phyloP scores from a whole-genome alignment of 768 basidiomycete species.

The Podaxis sp. region DNA sequence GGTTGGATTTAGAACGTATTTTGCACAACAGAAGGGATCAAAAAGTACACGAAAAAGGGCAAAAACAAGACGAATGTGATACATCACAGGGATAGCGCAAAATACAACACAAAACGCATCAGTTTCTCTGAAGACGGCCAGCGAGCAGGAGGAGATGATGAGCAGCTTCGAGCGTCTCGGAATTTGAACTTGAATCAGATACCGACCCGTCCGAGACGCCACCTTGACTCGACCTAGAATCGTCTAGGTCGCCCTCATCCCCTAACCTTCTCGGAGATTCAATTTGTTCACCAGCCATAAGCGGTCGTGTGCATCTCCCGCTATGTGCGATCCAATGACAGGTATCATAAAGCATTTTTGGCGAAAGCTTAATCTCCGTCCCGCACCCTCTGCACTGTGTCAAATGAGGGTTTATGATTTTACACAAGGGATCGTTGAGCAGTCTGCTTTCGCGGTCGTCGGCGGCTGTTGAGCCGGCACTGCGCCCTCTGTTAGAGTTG shows the following conservation, averaged over 20 bases:
- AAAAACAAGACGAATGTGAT: neutral
- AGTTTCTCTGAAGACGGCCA: neutral
- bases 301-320: slow-evolving; percentile 39
- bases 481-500: neutral
- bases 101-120: neutral
- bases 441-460: slow-evolving; percentile 21
- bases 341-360: slow-evolving; percentile 63
- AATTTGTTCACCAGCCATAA: neutral
- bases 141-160: slow-evolving; percentile 11
- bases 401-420: slow-evolving; percentile 46
- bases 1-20: too few relatives aligned
- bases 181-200: neutral
- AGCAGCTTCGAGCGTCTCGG: slow-evolving; percentile 1
- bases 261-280: neutral
- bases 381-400: slow-evolving; percentile 58
- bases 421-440: slow-evolving; percentile 50
- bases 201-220: neutral
- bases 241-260: neutral
- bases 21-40: too few relatives aligned
- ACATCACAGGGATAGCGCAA: neutral
- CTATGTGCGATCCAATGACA: slow-evolving; percentile 70
- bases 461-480: neutral
- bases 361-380: slow-evolving; percentile 59
- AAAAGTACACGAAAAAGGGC: neutral
- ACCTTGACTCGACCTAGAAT: neutral